Base-by-base conservation (phyloP, 2,329 filamentous ascomycete species). In the Sarocladium oryzae region DNA sequence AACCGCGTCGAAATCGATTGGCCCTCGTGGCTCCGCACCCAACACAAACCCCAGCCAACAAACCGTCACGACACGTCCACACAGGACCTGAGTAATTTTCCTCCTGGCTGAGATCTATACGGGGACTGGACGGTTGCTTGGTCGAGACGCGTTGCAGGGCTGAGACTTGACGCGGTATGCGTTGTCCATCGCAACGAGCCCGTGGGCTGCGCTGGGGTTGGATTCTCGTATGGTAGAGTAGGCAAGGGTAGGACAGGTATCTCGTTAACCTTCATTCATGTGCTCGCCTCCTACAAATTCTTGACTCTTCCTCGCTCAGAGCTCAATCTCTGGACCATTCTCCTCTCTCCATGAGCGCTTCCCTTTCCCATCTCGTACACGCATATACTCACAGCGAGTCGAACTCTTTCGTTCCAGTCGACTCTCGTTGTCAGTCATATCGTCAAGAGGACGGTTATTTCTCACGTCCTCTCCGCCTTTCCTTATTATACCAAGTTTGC, bases 1-100 rank as follows among this genome's bases (percentile, higher is more conserved):
- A n/a, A 30, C 13, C 13, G 28, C 28, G 28, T 30, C 11, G 11
- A 28, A 41, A 49, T 32, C 41, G 51, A 55, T 55, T 55, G 53
- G 53, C 53, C 30, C 51, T 51, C 49, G 50, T 43, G 41, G 51
- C 43, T 45, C 53, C 53, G 50, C 21, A 21, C 4, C 32, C n/a
- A 35, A 16, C 23, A 38, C 7, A 30, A 13, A 37, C 30, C 46
- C 46, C 23, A 21, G 24, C 43, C 11, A 30, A 15, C 28, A 21
- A n/a, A 32, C 16, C 26, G 43, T 48, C 43, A 26, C 43, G 43
- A 48, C 43, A 48, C 43, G 43, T 48, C 43, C 10, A 23, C 28
- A n/a, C 24, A 28, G 11, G 21, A 43, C 21, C n/a, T 26, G 26
- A 28, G 13, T 8, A 3, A 18, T 43, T 11, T 43, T 43, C 8